A percentile compares a stretch with the other conserved stretches of the same genome.
These are phyloP conservation scores for Uronychia binucleata DNA, from an alignment of 73 alveolate genomes.

Conservation along the genomic window DNA sequence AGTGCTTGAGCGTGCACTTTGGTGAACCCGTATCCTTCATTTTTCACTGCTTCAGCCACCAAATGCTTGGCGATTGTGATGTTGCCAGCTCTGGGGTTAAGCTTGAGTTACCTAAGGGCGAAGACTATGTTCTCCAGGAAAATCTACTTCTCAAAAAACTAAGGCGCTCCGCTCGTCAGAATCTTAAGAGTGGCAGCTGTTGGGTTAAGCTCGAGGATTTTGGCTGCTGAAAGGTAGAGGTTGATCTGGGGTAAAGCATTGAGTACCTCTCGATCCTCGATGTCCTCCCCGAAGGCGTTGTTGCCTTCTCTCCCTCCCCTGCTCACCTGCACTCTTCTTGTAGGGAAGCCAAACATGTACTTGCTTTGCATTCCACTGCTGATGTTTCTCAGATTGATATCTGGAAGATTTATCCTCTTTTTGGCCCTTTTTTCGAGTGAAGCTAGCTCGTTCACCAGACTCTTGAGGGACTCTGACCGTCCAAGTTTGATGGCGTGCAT, in stretches of 20 bases:
- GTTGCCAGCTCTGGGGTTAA: conserved; percentile 71
- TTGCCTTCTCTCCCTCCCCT: conserved; percentile 98
- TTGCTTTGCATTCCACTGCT: conserved; percentile 79
- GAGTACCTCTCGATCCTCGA: conserved; percentile 38
- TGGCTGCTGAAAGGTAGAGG: conserved; percentile 83
- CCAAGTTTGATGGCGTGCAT: conserved; percentile 14
- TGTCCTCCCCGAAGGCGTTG: conserved; percentile 92
- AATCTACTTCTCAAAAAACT: too few relatives aligned
- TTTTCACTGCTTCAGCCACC: conserved; percentile 37
- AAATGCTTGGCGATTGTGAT: conserved; percentile 48
- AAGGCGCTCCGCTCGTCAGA: neutral
- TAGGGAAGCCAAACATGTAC: conserved; percentile 79
- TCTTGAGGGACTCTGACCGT: conserved; percentile 16
- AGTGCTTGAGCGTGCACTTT: conserved; percentile 56
- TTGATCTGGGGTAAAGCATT: conserved; percentile 45
- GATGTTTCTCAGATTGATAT: conserved; percentile 64
- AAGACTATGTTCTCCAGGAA: neutral
- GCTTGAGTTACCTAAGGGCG: too few relatives aligned
- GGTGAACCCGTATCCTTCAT: conserved; percentile 58
- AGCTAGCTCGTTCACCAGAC: conserved; percentile 23
- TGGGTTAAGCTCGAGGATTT: conserved; percentile 61
- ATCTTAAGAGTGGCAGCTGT: neutral
- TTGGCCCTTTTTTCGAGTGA: neutral
- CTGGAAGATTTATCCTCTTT: conserved; percentile 41
- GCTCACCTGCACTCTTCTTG: conserved; percentile 80